Percentiles rank a stretch among this genome's conserved stretches.
phyloP scores from a whole-genome alignment of 1,139 yeast species.

The Hansenula sp. region DNA sequence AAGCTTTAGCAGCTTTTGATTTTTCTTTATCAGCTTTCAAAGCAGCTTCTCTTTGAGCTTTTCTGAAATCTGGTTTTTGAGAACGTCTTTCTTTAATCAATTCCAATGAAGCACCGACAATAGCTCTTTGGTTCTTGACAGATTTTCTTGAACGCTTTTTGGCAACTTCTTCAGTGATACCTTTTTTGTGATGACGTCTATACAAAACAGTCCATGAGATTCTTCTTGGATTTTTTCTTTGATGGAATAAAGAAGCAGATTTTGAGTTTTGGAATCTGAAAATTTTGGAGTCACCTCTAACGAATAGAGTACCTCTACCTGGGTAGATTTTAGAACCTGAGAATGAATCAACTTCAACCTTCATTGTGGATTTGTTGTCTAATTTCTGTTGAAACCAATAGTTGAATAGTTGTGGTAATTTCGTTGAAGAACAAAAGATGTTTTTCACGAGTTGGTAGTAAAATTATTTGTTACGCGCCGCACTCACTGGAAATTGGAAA shows the following conservation, averaged over 20 bases:
- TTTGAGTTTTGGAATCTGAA: constrained; percentile 99
- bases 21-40: constrained; percentile 90
- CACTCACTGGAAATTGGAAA: no score
- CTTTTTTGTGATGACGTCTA: constrained; percentile 99
- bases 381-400: neutral
- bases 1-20: constrained; percentile 90
- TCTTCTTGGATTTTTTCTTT: constrained; percentile 99
- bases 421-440: neutral
- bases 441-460: neutral
- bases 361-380: constrained; percentile 50
- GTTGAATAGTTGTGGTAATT: neutral
- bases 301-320: constrained; percentile 99
- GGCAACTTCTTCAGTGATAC: constrained; percentile 96
- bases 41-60: constrained; percentile 94
- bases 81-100: constrained; percentile 97
- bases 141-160: constrained; percentile 98
- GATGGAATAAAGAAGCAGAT: constrained; percentile 97
- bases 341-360: constrained; percentile 99
- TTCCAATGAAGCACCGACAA: constrained; percentile 98
- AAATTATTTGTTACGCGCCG: no score
- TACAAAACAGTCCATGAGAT: constrained; percentile 98
- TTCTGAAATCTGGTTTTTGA: constrained; percentile 95
- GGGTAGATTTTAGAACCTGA: constrained; percentile 99
- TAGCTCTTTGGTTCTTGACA: constrained; percentile 98
- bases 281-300: constrained; percentile 99